phyloP scores from a whole-genome alignment of 2,329 filamentous ascomycete species.

The Tricladium varicosporioides region DNA sequence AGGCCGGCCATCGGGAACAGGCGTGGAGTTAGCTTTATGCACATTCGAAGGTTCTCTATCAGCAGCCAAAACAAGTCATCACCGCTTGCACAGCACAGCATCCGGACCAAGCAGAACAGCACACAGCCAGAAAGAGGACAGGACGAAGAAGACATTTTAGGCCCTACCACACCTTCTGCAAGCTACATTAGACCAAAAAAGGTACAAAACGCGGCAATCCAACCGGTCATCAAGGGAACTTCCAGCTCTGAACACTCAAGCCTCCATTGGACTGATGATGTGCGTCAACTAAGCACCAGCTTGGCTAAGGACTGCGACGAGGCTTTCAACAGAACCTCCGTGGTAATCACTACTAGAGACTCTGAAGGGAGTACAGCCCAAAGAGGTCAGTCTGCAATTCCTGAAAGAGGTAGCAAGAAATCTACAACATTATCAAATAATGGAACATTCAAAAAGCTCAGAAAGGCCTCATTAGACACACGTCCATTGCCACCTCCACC shows the following conservation, averaged over 20 bases:
- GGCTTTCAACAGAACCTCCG: slow-evolving; percentile 73
- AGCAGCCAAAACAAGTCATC: slow-evolving; percentile 12
- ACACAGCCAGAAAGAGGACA: slow-evolving; percentile 24
- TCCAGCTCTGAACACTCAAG: slow-evolving; percentile 21
- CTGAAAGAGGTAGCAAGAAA: not conserved
- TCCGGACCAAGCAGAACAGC: slow-evolving; percentile 14
- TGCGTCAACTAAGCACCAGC: slow-evolving; percentile 78
- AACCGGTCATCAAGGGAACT: slow-evolving; percentile 3
- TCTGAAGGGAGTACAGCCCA: not conserved
- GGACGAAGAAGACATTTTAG: slow-evolving; percentile 21
- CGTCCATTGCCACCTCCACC: slow-evolving; percentile 33
- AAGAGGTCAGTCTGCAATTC: not conserved
- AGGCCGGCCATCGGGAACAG: slow-evolving; percentile 51
- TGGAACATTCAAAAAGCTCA: slow-evolving; percentile 5
- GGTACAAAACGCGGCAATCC: slow-evolving; percentile 8
- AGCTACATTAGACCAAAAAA: slow-evolving; percentile 33
- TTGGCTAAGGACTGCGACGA: slow-evolving; percentile 90
- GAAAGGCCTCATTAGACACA: slow-evolving; percentile 20
- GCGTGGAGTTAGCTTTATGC: slow-evolving; percentile 62
- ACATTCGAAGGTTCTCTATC: slow-evolving; percentile 40
- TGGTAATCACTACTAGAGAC: slow-evolving; percentile 26
- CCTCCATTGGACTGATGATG: slow-evolving; percentile 65
- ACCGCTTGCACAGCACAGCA: not conserved
- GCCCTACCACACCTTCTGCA: slow-evolving; percentile 20
- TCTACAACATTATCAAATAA: not conserved